Evolutionary conservation across 768 basidiomycete species (phyloP).

Genomic region (Lactifluus echinatus): DNA sequence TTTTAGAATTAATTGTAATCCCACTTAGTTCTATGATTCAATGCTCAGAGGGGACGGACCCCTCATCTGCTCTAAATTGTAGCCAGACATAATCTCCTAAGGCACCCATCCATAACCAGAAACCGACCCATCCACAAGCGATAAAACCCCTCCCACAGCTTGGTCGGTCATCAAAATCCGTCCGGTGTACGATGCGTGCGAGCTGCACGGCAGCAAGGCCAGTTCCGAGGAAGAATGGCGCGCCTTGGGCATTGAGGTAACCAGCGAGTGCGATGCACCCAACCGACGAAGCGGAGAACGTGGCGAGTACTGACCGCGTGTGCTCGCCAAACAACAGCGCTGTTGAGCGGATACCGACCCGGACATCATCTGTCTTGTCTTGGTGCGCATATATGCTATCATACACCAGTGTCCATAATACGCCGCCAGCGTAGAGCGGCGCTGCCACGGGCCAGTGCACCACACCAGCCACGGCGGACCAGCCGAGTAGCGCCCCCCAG

Average conservation of each 20-base stretch:
- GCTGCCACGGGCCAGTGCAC: conserved; percentile 77
- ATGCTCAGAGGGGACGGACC: neutral
- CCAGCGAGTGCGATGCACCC: conserved; percentile 74
- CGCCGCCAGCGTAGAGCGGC: conserved; percentile 83
- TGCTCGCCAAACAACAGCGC: conserved; percentile 81
- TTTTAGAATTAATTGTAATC: conserved; percentile 2
- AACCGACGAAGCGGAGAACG: conserved; percentile 65
- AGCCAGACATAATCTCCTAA: conserved; percentile 51
- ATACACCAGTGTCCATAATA: conserved; percentile 93
- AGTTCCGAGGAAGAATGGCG: conserved; percentile 73
- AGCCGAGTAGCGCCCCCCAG: conserved; percentile 94
- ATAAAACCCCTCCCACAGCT: conserved; percentile 91
- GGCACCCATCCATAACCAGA: conserved; percentile 80
- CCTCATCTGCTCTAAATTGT: neutral
- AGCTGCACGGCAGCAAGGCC: conserved; percentile 69
- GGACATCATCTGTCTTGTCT: conserved; percentile 89
- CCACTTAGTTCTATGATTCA: neutral
- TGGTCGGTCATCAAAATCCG: conserved; percentile 62
- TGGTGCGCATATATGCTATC: conserved; percentile 98
- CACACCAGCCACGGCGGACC: conserved; percentile 83
- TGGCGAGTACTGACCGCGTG: conserved; percentile 66
- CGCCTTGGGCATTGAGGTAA: conserved; percentile 64
- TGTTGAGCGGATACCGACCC: conserved; percentile 86
- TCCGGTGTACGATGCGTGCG: conserved; percentile 61
- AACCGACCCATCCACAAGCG: conserved; percentile 82